These are phyloP conservation scores for Stentor coeruleus DNA, from an alignment of 73 alveolate species.

Conservation along the genomic window DNA sequence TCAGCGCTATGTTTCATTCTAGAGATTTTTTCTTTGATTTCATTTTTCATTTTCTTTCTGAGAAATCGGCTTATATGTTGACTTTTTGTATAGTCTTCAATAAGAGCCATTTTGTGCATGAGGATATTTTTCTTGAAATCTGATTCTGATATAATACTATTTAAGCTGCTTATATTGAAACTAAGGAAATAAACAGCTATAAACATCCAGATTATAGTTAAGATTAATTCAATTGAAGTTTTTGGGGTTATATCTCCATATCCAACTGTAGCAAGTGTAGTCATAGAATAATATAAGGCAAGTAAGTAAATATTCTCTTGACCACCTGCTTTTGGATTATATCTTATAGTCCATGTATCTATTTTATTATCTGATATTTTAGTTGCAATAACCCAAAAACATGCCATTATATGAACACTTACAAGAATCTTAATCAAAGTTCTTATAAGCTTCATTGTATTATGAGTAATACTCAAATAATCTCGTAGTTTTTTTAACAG, in stretches of 20 bases:
- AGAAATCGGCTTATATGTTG: neutral
- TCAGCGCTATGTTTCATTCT: constrained; percentile 30
- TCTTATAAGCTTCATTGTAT: constrained; percentile 50
- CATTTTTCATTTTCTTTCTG: neutral
- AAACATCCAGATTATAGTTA: constrained; percentile 54
- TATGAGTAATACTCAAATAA: constrained; percentile 41
- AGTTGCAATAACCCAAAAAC: constrained; percentile 73
- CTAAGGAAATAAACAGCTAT: constrained; percentile 71
- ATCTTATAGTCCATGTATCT: constrained; percentile 74
- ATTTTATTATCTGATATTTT: constrained; percentile 58
- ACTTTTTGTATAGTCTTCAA: neutral
- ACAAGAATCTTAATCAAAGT: constrained; percentile 38
- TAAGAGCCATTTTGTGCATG: constrained; percentile 42
- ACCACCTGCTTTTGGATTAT: constrained; percentile 32
- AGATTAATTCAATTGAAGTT: constrained; percentile 38
- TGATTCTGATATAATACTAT: constrained; percentile 53
- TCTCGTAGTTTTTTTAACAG: constrained; percentile 31
- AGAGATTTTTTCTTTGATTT: constrained; percentile 6
- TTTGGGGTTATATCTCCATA: constrained; percentile 64
- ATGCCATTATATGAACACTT: constrained; percentile 70
- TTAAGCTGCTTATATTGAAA: constrained; percentile 64
- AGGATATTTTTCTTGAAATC: constrained; percentile 52
- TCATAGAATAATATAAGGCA: constrained; percentile 54
- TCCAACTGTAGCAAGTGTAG: constrained; percentile 71
- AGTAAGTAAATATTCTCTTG: constrained; percentile 42